These are phyloP conservation scores for Prunus mume DNA, from an alignment of 306 rosid genomes.

Conservation along the genomic window DNA sequence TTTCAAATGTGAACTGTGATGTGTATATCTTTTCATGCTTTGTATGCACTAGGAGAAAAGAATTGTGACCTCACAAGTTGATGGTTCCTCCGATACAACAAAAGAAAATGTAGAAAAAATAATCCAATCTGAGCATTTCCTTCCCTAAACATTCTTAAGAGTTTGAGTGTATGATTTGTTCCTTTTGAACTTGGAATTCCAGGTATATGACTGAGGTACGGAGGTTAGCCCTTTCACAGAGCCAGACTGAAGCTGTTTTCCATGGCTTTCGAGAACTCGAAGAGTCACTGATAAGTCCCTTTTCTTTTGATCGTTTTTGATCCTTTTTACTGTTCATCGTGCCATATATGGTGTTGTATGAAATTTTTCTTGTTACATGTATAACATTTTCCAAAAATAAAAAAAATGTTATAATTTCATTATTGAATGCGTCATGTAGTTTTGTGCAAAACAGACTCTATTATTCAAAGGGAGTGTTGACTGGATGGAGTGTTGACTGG, in stretches of 20 bases:
- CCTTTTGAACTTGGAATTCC: slow-evolving; percentile 27
- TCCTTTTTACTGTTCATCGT: slow-evolving; percentile 10
- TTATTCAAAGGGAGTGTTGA: no score
- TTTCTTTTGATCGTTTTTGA: slow-evolving; percentile 72
- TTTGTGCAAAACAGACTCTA: not conserved
- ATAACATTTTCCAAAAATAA: slow-evolving; percentile 7
- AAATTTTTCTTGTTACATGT: slow-evolving; percentile 24
- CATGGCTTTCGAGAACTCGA: slow-evolving; percentile 88
- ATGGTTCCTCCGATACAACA: not conserved
- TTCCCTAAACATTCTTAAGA: not conserved
- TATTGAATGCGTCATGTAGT: not conserved
- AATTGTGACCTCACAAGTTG: not conserved
- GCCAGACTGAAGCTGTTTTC: slow-evolving; percentile 70
- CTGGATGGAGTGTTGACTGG: not conserved
- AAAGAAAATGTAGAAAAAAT: not conserved
- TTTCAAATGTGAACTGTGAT: not conserved
- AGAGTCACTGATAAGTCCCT: slow-evolving; percentile 75
- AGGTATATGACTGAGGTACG: slow-evolving; percentile 95
- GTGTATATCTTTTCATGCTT: not conserved
- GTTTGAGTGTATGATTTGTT: not conserved
- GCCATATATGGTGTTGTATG: slow-evolving; percentile 38
- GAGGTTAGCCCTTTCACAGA: slow-evolving; percentile 86
- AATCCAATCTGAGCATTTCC: not conserved
- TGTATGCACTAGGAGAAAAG: not conserved
- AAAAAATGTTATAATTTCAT: not conserved